These are phyloP conservation scores for Mycena chlorophos DNA, from an alignment of 768 basidiomycete species.

Conservation along the genomic window DNA sequence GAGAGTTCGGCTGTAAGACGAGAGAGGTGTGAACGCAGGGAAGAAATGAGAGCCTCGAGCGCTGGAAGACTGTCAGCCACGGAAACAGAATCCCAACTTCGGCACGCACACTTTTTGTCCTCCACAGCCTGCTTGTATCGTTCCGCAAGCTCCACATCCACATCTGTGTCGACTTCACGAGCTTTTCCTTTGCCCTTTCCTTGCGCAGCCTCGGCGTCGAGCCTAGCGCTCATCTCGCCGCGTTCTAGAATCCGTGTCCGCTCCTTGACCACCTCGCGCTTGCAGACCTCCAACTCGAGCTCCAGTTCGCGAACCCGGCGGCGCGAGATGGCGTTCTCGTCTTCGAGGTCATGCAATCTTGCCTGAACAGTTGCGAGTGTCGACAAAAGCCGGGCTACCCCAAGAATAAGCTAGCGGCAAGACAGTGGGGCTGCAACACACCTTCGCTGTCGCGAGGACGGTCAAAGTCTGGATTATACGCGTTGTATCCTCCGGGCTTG, in stretches of 20 bases:
- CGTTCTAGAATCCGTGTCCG: slow-evolving; percentile 62
- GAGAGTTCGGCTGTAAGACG: slow-evolving; percentile 79
- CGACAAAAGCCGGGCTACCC: slow-evolving; percentile 57
- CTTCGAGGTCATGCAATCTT: slow-evolving; percentile 72
- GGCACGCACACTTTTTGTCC: slow-evolving; percentile 81
- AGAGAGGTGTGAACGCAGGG: slow-evolving; percentile 72
- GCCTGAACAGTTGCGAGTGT: slow-evolving; percentile 64
- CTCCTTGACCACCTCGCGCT: slow-evolving; percentile 73
- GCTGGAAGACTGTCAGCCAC: slow-evolving; percentile 44
- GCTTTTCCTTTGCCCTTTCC: slow-evolving; percentile 42
- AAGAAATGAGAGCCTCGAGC: slow-evolving; percentile 74
- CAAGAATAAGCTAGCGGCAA: slow-evolving; percentile 3
- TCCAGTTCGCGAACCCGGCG: slow-evolving; percentile 86
- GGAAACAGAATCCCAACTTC: slow-evolving; percentile 2
- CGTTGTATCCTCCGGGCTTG: slow-evolving; percentile 53
- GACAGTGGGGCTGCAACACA: slow-evolving; percentile 29
- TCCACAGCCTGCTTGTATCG: slow-evolving; percentile 79
- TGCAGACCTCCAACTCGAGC: slow-evolving; percentile 80
- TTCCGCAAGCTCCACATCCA: slow-evolving; percentile 41
- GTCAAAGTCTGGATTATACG: slow-evolving; percentile 43
- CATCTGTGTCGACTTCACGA: slow-evolving; percentile 28
- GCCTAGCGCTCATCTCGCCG: slow-evolving; percentile 45
- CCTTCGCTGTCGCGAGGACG: slow-evolving; percentile 66
- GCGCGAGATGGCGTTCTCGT: slow-evolving; percentile 80
- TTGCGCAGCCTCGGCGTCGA: slow-evolving; percentile 32